Conservation (phyloP, 1,284 basidiomycete genomes). For the Meira miltonrushii region DNA sequence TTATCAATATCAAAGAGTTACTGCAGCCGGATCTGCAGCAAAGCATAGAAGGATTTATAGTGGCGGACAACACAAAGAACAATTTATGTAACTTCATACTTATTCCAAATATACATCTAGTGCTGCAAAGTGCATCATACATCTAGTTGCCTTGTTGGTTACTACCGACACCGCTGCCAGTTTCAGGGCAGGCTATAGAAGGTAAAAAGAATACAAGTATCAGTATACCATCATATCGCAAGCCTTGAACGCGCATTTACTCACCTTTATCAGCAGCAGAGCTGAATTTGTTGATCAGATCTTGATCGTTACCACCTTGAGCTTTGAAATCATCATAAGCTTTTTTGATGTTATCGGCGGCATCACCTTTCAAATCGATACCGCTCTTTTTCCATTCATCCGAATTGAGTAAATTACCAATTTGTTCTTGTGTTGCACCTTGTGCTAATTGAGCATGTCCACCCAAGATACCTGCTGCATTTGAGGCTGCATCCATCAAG, state of each 20-base stretch:
- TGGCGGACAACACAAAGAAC: no score
- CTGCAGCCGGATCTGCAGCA: no score
- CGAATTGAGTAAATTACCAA: background rate
- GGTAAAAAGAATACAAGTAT: background rate
- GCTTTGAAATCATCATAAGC: constrained; percentile 4
- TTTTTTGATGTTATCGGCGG: background rate
- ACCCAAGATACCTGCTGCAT: constrained; percentile 1
- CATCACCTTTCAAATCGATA: background rate
- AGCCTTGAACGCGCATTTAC: background rate
- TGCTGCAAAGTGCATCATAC: background rate
- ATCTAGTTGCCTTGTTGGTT: background rate
- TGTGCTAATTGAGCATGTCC: constrained; percentile 7
- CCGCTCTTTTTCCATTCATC: constrained; percentile 5
- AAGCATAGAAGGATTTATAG: no score
- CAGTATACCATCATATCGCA: background rate
- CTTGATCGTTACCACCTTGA: background rate
- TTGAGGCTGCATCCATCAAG: background rate
- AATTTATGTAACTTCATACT: no score
- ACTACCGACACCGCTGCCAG: background rate
- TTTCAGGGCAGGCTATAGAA: background rate
- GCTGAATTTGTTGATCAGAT: background rate
- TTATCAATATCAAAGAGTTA: no score
- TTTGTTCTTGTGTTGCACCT: constrained; percentile 4
- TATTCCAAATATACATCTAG: background rate
- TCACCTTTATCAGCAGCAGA: background rate